These are phyloP conservation scores for Ramaria sp. DNA, from an alignment of 768 basidiomycete genomes.

Conservation along the genomic window DNA sequence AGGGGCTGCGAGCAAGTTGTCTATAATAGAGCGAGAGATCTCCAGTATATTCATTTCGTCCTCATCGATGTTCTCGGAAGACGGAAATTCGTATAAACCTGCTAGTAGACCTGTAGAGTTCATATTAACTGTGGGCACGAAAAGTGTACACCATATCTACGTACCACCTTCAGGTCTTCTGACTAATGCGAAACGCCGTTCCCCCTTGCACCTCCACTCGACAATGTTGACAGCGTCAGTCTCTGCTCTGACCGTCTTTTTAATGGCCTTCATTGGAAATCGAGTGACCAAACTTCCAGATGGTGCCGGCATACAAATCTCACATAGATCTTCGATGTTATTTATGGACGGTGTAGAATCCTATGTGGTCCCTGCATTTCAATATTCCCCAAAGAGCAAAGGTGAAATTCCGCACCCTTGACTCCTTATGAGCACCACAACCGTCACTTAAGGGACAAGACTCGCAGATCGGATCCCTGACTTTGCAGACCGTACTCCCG, in stretches of 20 bases:
- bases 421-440: conserved; percentile 51
- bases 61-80: conserved; percentile 17
- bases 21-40: conserved; percentile 28
- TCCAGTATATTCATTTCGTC: conserved; percentile 9
- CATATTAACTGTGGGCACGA: neutral
- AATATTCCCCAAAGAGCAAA: neutral
- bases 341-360: conserved; percentile 14
- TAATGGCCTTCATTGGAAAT: conserved; percentile 82
- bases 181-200: conserved; percentile 64
- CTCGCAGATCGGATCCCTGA: conserved; percentile 64
- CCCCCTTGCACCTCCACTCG: conserved; percentile 50
- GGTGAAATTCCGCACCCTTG: neutral
- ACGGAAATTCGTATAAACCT: conserved; percentile 80
- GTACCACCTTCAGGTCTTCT: conserved; percentile 77
- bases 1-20: conserved; percentile 26
- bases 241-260: conserved; percentile 79
- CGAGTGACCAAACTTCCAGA: conserved; percentile 39
- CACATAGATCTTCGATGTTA: conserved; percentile 76
- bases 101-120: conserved; percentile 66
- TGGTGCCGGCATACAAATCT: conserved; percentile 50
- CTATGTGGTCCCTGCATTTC: conserved; percentile 1
- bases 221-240: conserved; percentile 78
- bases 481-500: conserved; percentile 87
- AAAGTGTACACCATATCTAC: conserved; percentile 9
- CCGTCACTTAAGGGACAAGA: conserved; percentile 58